phyloP scores from a whole-genome alignment of 495 filamentous ascomycete species.

The Penicillium mononematosum region DNA sequence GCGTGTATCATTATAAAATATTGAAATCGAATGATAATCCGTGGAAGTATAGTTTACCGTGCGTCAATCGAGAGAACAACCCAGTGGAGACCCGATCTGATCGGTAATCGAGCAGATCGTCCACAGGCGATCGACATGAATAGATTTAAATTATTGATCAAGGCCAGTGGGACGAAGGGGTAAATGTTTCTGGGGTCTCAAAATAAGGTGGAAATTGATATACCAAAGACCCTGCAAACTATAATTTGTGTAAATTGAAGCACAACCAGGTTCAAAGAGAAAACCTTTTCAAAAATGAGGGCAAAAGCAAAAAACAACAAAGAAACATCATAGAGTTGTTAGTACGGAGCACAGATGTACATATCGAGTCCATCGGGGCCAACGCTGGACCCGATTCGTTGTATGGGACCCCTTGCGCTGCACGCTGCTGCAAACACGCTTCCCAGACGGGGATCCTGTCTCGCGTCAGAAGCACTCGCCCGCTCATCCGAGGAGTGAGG shows the following conservation, averaged over 20 bases:
- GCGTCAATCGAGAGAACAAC: neutral
- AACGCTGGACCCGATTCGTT: slow-evolving; percentile 14
- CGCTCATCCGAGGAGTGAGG: slow-evolving; percentile 27
- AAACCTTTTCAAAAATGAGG: neutral
- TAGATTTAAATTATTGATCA: neutral
- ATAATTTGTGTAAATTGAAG: neutral
- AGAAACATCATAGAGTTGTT: slow-evolving; percentile 5
- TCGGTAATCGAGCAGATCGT: slow-evolving; percentile 2
- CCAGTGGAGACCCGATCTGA: neutral
- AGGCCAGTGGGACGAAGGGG: neutral
- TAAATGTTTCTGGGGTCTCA: neutral
- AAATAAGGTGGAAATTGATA: slow-evolving; percentile 8
- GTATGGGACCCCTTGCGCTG: slow-evolving; percentile 25
- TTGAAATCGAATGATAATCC: neutral
- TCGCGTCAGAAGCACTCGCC: slow-evolving; percentile 14
- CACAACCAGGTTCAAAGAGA: neutral
- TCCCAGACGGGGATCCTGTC: slow-evolving; percentile 21
- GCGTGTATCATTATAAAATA: neutral
- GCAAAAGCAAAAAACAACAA: neutral
- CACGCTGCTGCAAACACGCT: slow-evolving; percentile 18
- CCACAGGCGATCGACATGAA: slow-evolving; percentile 5
- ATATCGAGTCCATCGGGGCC: slow-evolving; percentile 7
- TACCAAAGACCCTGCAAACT: slow-evolving; percentile 1
- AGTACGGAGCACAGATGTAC: neutral
- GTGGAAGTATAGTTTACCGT: neutral